A percentile compares a stretch with the other conserved stretches of the same genome.
Evolutionary conservation across 2,329 filamentous ascomycete genomes (phyloP).

Genomic region (Sporothrix dimorphospora): DNA sequence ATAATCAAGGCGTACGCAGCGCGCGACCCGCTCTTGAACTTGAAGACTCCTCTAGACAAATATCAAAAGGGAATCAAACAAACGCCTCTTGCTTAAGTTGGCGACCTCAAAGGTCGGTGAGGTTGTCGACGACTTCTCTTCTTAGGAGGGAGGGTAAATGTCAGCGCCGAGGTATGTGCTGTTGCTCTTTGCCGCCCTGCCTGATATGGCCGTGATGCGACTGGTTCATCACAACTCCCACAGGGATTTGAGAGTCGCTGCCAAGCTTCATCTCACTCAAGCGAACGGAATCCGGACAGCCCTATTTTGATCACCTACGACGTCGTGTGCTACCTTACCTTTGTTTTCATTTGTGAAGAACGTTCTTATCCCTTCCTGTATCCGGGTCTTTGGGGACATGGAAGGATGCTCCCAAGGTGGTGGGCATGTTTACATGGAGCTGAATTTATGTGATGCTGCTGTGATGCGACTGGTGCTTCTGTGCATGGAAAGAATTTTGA

Average conservation of each 20-base stretch:
- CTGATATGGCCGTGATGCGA: not conserved
- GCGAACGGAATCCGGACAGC: not conserved
- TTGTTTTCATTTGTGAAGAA: not conserved
- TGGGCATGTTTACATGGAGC: not conserved
- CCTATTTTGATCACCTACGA: slow-evolving; percentile 1
- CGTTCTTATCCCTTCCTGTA: not conserved
- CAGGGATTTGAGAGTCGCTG: not conserved
- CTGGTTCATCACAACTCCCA: not conserved
- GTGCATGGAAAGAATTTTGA: not conserved
- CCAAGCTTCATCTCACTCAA: not conserved
- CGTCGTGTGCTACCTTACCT: not conserved
- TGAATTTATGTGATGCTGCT: not conserved
- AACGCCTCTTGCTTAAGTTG: too few relatives aligned
- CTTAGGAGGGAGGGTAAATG: not conserved
- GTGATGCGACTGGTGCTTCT: slow-evolving; percentile 2
- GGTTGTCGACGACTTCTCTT: too few relatives aligned
- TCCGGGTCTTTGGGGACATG: not conserved
- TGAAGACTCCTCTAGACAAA: too few relatives aligned
- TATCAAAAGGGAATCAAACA: too few relatives aligned
- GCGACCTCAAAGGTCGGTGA: too few relatives aligned
- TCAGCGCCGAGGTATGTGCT: not conserved
- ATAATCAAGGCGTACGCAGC: not conserved
- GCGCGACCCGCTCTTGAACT: too few relatives aligned
- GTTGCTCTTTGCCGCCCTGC: not conserved
- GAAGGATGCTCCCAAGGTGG: not conserved